A percentile compares a stretch with the other conserved stretches of the same genome.
Conservation (phyloP, 2,329 filamentous ascomycete species). For the Calonectria ilicicola region DNA sequence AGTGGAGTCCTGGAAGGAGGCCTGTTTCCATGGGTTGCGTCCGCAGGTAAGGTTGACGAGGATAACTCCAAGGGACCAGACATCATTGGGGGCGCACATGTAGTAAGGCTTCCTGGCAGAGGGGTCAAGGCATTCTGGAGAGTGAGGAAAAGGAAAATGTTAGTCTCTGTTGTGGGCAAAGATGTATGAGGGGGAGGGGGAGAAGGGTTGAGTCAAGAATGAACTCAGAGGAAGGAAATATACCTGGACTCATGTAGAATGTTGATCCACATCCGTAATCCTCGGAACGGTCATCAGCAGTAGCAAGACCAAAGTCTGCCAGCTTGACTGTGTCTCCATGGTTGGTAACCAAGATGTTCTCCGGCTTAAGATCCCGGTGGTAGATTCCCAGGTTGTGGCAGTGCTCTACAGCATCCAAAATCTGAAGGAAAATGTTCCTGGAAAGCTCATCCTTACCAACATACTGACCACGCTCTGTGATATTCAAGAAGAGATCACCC, state of each 20-base stretch:
- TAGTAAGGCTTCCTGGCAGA: constrained; percentile 82
- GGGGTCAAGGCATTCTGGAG: constrained; percentile 88
- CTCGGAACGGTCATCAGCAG: constrained; percentile 82
- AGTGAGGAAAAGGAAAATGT: constrained; percentile 39
- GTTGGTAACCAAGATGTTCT: constrained; percentile 95
- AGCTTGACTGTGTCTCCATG: constrained; percentile 91
- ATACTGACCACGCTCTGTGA: constrained; percentile 94
- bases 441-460: constrained; percentile 91
- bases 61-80: constrained; percentile 98
- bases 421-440: constrained; percentile 91
- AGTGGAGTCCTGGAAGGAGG: constrained; percentile 91
- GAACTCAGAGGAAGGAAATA: constrained; percentile 45
- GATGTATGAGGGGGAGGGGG: constrained; percentile 28
- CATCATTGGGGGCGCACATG: constrained; percentile 92
- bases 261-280: constrained; percentile 99
- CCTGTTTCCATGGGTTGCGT: constrained; percentile 98
- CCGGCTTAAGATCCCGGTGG: constrained; percentile 96
- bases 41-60: constrained; percentile 97
- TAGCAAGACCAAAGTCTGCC: constrained; percentile 97
- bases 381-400: constrained; percentile 96
- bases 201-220: constrained; percentile 22
- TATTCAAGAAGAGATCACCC: constrained; percentile 96
- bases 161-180: constrained; percentile 37
- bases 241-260: constrained; percentile 99
- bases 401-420: constrained; percentile 95